phyloP scores from a whole-genome alignment of 805 yeast genomes.

The Cyberlindnera americana region DNA sequence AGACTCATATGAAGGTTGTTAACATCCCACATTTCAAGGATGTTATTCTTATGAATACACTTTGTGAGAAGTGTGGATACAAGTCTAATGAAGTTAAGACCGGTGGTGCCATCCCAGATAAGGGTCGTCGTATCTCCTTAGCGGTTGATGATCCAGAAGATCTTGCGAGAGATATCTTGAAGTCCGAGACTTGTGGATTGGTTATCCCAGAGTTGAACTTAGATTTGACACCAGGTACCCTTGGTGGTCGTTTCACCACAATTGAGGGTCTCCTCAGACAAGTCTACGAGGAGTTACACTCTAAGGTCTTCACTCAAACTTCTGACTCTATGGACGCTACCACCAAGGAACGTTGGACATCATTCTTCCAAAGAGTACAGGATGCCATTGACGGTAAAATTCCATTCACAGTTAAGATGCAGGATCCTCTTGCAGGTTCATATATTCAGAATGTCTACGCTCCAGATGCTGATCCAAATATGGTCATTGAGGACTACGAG shows the following conservation, averaged over 20 bases:
- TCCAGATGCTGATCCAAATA: slow-evolving; percentile 96
- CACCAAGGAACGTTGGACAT: slow-evolving; percentile 77
- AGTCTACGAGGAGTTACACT: slow-evolving; percentile 83
- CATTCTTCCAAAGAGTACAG: slow-evolving; percentile 69
- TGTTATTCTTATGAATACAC: slow-evolving; percentile 93
- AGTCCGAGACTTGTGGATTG: slow-evolving; percentile 90
- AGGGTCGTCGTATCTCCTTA: slow-evolving; percentile 73
- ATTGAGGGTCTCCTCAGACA: slow-evolving; percentile 89
- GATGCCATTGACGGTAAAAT: slow-evolving; percentile 78
- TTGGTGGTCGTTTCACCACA: slow-evolving; percentile 98
- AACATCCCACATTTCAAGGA: slow-evolving; percentile 98
- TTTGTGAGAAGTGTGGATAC: slow-evolving; percentile 89
- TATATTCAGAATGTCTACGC: slow-evolving; percentile 98
- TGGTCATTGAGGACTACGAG: slow-evolving; percentile 85
- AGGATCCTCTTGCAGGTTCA: slow-evolving; percentile 92
- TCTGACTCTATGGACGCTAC: slow-evolving; percentile 87
- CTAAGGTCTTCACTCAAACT: slow-evolving; percentile 78
- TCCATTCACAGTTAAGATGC: slow-evolving; percentile 82
- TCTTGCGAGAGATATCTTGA: slow-evolving; percentile 88
- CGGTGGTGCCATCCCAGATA: slow-evolving; percentile 91
- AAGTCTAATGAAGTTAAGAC: slow-evolving; percentile 97
- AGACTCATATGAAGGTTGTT: slow-evolving; percentile 94
- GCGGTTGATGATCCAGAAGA: slow-evolving; percentile 83
- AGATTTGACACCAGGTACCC: slow-evolving; percentile 92
- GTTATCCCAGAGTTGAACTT: slow-evolving; percentile 81